Evolutionary conservation across 2,329 filamentous ascomycete genomes (phyloP).

Genomic region (Herpotrichia juniperi): DNA sequence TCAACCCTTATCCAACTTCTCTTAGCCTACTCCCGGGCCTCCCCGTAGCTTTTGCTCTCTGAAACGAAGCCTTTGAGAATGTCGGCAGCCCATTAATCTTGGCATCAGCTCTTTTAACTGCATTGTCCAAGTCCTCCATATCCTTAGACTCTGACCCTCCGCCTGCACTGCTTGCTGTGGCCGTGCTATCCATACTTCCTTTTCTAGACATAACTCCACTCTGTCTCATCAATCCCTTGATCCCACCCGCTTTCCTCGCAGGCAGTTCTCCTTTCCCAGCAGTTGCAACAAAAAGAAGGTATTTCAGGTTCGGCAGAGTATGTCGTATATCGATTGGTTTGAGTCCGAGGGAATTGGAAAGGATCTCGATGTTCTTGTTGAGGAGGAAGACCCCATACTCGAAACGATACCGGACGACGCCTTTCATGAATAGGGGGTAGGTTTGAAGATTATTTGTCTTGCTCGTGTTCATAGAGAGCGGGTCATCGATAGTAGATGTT

Average conservation of each 20-base stretch:
- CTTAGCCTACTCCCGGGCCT: constrained; percentile 34
- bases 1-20: constrained; percentile 19
- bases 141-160: constrained; percentile 25
- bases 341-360: constrained; percentile 69
- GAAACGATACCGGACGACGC: constrained; percentile 82
- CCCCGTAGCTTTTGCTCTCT: constrained; percentile 23
- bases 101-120: constrained; percentile 9
- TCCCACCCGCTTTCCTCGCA: constrained; percentile 42
- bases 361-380: constrained; percentile 88
- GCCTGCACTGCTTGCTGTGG: constrained; percentile 32
- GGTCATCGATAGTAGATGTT: constrained; percentile 75
- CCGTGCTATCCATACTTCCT: constrained; percentile 41
- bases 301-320: constrained; percentile 91
- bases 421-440: constrained; percentile 80
- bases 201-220: constrained; percentile 32
- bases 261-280: constrained; percentile 72
- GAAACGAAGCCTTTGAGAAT: constrained; percentile 13
- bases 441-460: constrained; percentile 30
- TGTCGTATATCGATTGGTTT: constrained; percentile 89
- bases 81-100: constrained; percentile 24
- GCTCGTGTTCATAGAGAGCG: constrained; percentile 61
- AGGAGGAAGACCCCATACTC: constrained; percentile 97
- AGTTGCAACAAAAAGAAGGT: constrained; percentile 86
- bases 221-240: constrained; percentile 38
- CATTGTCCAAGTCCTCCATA: constrained; percentile 19